Percentiles rank a stretch among this genome's conserved stretches.
These are phyloP conservation scores for Coemansia sp. DNA, from an alignment of 192 early-diverging fungal species.

Conservation along the genomic window DNA sequence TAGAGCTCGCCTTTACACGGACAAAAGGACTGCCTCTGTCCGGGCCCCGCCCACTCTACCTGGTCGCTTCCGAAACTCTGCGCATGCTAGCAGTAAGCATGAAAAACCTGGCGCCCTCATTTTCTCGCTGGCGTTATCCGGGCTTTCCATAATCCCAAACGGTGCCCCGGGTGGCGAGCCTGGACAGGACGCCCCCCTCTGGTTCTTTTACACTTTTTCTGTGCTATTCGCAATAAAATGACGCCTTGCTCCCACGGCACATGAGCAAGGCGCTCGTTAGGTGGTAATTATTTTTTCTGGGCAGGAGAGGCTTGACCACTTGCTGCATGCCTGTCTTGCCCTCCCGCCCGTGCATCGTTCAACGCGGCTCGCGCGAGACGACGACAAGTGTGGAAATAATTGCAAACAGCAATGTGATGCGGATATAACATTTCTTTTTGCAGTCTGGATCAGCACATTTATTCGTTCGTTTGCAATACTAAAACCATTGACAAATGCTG, in stretches of 20 bases:
- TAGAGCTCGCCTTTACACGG: background rate
- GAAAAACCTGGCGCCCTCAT: too few species aligned
- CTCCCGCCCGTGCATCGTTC: background rate
- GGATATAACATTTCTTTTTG: background rate
- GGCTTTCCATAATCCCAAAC: background rate
- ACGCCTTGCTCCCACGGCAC: conserved; percentile 15
- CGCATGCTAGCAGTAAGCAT: background rate
- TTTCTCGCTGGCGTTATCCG: background rate
- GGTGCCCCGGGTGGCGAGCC: background rate
- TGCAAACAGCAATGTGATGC: too few species aligned
- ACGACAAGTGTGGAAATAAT: too few species aligned
- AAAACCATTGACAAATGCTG: background rate
- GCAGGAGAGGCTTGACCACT: background rate
- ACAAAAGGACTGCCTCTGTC: background rate
- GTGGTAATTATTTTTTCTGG: background rate
- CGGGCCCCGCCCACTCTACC: conserved; percentile 3
- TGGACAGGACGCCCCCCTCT: background rate
- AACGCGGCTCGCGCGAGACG: background rate
- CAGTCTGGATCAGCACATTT: background rate
- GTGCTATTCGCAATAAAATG: conserved; percentile 1
- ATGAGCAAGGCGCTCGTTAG: conserved; percentile 5
- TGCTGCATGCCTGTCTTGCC: background rate
- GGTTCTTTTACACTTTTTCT: background rate
- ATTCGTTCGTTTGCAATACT: background rate
- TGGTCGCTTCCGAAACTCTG: background rate